Conservation (phyloP, 495 filamentous ascomycete genomes). For the Neurospora hispaniola region DNA sequence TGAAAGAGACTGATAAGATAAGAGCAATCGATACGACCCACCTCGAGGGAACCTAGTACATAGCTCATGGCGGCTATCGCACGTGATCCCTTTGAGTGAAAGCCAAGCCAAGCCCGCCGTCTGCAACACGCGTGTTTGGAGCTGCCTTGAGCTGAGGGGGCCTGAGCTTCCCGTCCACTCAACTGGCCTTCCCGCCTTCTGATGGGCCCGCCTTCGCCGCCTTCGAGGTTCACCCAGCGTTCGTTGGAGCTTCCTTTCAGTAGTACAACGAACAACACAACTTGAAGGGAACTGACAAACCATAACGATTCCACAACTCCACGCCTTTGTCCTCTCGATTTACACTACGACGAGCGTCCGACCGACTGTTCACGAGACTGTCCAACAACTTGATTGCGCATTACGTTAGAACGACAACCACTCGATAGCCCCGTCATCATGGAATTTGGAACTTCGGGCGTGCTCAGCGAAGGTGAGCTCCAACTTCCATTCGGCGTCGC, state of each 20-base stretch:
- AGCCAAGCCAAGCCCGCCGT: conserved; percentile 1
- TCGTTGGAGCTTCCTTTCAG: neutral
- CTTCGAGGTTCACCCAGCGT: neutral
- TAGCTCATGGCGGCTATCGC: neutral
- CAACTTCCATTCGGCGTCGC: neutral
- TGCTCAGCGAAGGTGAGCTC: conserved; percentile 57
- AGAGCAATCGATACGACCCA: neutral
- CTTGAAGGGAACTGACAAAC: neutral
- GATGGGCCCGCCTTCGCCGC: neutral
- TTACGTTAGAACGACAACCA: neutral
- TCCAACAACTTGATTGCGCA: neutral
- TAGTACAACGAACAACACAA: conserved; percentile 1
- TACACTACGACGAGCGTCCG: neutral
- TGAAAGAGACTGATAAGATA: neutral
- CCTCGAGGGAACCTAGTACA: no score
- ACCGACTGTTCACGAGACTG: neutral
- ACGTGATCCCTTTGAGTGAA: conserved; percentile 12
- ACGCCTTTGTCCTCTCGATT: neutral
- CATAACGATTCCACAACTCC: neutral
- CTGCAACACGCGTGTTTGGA: conserved; percentile 28
- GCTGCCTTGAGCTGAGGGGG: conserved; percentile 38
- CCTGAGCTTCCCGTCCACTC: conserved; percentile 16
- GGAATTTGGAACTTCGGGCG: conserved; percentile 56
- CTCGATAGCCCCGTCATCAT: conserved; percentile 19
- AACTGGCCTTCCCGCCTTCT: neutral